A percentile compares a stretch with the other conserved stretches of the same genome.
These are phyloP conservation scores for Trichoderma asperellum DNA, from an alignment of 2,329 filamentous ascomycete species.

Conservation along the genomic window DNA sequence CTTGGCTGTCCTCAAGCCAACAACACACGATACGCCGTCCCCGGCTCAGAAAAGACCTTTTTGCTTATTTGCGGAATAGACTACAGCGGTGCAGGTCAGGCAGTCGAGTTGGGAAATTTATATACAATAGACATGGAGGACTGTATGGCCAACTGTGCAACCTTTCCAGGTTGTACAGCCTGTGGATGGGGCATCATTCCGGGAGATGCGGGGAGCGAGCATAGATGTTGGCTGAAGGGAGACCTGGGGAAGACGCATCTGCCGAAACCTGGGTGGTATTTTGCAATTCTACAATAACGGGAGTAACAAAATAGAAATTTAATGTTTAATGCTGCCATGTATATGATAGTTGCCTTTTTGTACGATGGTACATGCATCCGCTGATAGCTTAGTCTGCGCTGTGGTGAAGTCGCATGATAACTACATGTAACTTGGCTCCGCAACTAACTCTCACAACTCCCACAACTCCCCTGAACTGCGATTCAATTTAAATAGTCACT, in stretches of 20 bases:
- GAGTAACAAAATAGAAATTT: neutral
- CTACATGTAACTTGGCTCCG: neutral
- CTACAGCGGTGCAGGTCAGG: conserved; percentile 44
- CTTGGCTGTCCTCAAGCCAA: conserved; percentile 49
- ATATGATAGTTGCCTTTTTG: neutral
- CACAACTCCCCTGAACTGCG: neutral
- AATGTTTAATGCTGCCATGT: conserved; percentile 6
- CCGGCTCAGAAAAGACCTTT: conserved; percentile 48
- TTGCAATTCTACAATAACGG: conserved; percentile 44
- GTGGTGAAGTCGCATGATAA: too few species aligned
- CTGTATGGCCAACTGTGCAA: conserved; percentile 51
- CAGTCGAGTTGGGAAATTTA: conserved; percentile 43
- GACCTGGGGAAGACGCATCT: conserved; percentile 41
- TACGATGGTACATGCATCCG: too few species aligned
- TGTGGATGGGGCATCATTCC: conserved; percentile 51
- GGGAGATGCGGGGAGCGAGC: conserved; percentile 45
- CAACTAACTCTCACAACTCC: neutral
- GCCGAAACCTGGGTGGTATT: conserved; percentile 47
- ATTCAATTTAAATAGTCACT: neutral
- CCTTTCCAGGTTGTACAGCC: conserved; percentile 46
- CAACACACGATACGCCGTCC: conserved; percentile 49
- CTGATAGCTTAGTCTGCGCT: too few species aligned
- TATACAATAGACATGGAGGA: conserved; percentile 47
- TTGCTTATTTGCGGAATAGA: conserved; percentile 52
- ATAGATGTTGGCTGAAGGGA: conserved; percentile 51